phyloP scores from a whole-genome alignment of 202 grass and related monocot genomes.

The Musa balbisiana region DNA sequence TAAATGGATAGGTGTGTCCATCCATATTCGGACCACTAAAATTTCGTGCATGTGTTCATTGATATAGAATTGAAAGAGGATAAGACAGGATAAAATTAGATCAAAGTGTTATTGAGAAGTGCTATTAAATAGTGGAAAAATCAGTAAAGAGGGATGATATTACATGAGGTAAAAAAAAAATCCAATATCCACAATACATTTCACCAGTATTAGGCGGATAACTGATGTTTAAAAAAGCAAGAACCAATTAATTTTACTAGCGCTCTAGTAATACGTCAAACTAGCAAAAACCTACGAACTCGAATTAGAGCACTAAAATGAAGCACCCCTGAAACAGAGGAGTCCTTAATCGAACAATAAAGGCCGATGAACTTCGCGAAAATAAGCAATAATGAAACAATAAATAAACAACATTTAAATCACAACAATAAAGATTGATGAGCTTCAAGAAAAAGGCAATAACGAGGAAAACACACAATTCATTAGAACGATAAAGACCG shows the following conservation, averaged over 20 bases:
- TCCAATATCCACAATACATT: too few relatives aligned
- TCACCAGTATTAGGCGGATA: too few relatives aligned
- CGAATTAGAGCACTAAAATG: neutral
- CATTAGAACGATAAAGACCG: too few relatives aligned
- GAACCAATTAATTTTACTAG: neutral
- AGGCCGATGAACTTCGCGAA: neutral
- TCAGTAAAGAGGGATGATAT: too few relatives aligned
- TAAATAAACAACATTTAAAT: neutral
- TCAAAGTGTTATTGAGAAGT: too few relatives aligned
- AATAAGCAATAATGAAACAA: neutral
- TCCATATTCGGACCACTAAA: neutral
- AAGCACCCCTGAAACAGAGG: neutral
- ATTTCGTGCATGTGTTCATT: neutral
- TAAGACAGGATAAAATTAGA: too few relatives aligned
- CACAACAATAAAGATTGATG: neutral
- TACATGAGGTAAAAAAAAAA: too few relatives aligned
- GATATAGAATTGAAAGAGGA: neutral
- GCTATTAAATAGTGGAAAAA: too few relatives aligned
- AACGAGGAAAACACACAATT: too few relatives aligned
- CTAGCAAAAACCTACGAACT: neutral
- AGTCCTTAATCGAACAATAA: neutral
- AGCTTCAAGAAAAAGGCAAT: neutral
- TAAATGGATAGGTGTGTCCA: neutral
- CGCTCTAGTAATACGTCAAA: neutral
- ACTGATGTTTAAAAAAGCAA: too few relatives aligned